These are phyloP conservation scores for Hymenoscyphus fructigenus DNA, from an alignment of 2,329 filamentous ascomycete species.

Conservation along the genomic window DNA sequence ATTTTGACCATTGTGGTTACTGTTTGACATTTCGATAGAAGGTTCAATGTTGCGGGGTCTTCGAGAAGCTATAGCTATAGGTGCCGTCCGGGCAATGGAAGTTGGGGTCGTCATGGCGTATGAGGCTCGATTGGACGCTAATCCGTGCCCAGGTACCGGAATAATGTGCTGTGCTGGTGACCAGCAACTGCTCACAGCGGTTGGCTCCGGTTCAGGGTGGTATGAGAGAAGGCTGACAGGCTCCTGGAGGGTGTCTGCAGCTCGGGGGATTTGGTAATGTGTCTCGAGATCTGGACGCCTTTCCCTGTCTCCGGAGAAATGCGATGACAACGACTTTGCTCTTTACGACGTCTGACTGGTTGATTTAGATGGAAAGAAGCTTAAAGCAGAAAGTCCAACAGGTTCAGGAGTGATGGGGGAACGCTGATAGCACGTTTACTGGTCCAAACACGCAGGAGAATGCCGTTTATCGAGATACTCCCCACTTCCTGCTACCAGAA, in stretches of 20 bases:
- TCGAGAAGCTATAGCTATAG: slow-evolving; percentile 65
- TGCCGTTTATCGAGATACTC: slow-evolving; percentile 12
- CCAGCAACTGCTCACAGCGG: slow-evolving; percentile 26
- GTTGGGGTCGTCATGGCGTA: slow-evolving; percentile 45
- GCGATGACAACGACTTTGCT: slow-evolving; percentile 23
- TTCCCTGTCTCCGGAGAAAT: slow-evolving; percentile 32
- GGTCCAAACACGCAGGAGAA: slow-evolving; percentile 15
- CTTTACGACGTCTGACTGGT: slow-evolving; percentile 1
- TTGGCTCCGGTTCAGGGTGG: slow-evolving; percentile 25
- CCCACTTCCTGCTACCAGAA: slow-evolving; percentile 4
- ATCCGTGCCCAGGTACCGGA: slow-evolving; percentile 27
- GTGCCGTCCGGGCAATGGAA: slow-evolving; percentile 58
- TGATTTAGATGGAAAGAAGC: slow-evolving; percentile 6
- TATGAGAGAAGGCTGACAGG: slow-evolving; percentile 9
- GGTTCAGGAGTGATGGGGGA: slow-evolving; percentile 5
- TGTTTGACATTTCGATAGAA: slow-evolving; percentile 25
- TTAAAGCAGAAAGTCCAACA: slow-evolving; percentile 24
- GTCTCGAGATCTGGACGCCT: slow-evolving; percentile 17
- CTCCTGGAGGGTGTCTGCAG: slow-evolving; percentile 24
- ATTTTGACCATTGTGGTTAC: slow-evolving; percentile 26
- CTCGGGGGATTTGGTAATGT: slow-evolving; percentile 21
- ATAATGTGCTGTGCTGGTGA: slow-evolving; percentile 31
- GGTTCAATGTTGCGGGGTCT: slow-evolving; percentile 42
- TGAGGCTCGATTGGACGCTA: slow-evolving; percentile 29
- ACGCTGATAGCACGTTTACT: slow-evolving; percentile 23